Base-by-base conservation (phyloP, 106 monocot species). In the Cymbidium sinense region DNA sequence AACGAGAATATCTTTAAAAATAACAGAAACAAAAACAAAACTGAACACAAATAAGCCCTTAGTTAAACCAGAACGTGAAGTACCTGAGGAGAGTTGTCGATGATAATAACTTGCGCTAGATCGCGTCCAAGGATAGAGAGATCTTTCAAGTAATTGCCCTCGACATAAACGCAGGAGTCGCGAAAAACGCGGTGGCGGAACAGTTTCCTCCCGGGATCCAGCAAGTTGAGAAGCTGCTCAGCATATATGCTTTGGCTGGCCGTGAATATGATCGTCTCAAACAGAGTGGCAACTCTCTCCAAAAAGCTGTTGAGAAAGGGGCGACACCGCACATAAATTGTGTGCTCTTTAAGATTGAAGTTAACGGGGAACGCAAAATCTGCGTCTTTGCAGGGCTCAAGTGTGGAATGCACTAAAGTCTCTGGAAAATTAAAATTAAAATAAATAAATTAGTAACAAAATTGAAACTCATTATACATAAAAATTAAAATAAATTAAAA, bases 161-260 rank as follows among this genome's bases (percentile, higher is more conserved):
- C 98, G 77, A 99, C 92, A 78, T 82, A 99, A 58, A 99, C 92
- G 83, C 98, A 99, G 10, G 94, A 90, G 31, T 99, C 94, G 39
- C 98, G 91, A 33, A 87, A 99, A 76, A 99, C 92, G 80, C 98
- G 94, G 70, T 99, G 98, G 12, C 98, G 91, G 37, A 99, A 92
- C 35, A 94, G 73, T 73, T 87, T 94, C 74, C 98, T 84, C 79
- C 90, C 94, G 1, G 98, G 98, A 70, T 99, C 98, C 77, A 99
- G 81, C 19, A 94, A 83, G 64, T 99, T 99, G 13, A 99, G 92
- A 54, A 99, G 89, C 50, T 92, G 91, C 51, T 92, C 98, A 1
- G 94, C 98, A 83, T 99, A 96, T 77, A 99, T 99, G 28, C 98
- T 90, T 86, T 99, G 98, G 54, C 98, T 99, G 33, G 98, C 98